phyloP scores from a whole-genome alignment of 257 asterid species.

The Capsicum rhomboideum region DNA sequence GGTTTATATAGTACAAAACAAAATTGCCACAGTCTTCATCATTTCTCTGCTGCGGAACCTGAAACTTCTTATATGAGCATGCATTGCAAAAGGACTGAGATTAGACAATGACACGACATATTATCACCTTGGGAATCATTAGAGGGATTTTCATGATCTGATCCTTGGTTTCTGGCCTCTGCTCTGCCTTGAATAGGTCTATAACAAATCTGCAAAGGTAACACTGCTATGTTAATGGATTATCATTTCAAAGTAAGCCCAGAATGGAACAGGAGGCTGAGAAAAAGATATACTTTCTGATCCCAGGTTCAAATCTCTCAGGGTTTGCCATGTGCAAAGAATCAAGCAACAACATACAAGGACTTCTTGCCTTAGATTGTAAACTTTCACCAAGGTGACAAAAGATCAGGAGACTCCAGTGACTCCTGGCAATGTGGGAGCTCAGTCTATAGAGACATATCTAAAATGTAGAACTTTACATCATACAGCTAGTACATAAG shows the following conservation, averaged over 20 bases:
- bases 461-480: background rate
- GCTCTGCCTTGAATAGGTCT: slow-evolving; percentile 35
- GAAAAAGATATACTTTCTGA: slow-evolving; percentile 41
- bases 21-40: slow-evolving; percentile 53
- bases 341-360: slow-evolving; percentile 68
- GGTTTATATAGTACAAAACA: slow-evolving; percentile 43
- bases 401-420: slow-evolving; percentile 77
- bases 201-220: slow-evolving; percentile 36
- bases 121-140: slow-evolving; percentile 50
- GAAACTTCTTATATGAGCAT: slow-evolving; percentile 11
- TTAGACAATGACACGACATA: background rate
- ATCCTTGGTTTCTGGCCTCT: slow-evolving; percentile 23
- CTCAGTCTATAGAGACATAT: background rate
- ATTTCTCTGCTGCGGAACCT: slow-evolving; percentile 76
- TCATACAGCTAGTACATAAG: background rate
- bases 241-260: background rate
- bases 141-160: slow-evolving; percentile 45
- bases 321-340: slow-evolving; percentile 40
- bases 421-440: slow-evolving; percentile 38
- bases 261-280: background rate
- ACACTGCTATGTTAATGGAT: background rate
- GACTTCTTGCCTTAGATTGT: slow-evolving; percentile 22
- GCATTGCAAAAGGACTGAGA: background rate
- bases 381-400: slow-evolving; percentile 55
- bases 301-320: slow-evolving; percentile 46